Evolutionary conservation across 1,284 basidiomycete species (phyloP), one percentile per base, ranked within the genome.

Genomic region (Ceratobasidium sp.): DNA sequence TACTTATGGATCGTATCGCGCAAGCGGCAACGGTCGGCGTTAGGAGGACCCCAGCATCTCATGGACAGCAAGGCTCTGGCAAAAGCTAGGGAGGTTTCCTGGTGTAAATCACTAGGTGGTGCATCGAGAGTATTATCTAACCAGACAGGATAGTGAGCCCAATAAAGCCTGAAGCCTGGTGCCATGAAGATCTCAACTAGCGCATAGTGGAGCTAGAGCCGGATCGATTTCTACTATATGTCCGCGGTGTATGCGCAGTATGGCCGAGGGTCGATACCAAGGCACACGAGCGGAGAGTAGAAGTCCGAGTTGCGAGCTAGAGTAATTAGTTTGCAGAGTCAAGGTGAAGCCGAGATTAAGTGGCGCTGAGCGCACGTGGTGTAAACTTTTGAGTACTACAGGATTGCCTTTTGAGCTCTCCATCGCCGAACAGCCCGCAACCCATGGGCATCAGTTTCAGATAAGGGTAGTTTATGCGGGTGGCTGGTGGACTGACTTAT

Each of bases 51-150:
- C 56, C 11, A 29, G 34, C 15, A n/a, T 11, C 15, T 22, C 59
- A 40, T 43, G 59, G 37, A 40, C 29, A 40, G 17, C 56, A 59
- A 32, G 32, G 56, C 56, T 59, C 34, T 43, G 59, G 37, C 32
- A 37, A 61, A 61, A 3, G 59, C 34, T 40, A 49, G 62, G 62
- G 25, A 49, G 43, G 29, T 29, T 65, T 65, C 11, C 43, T 51
- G 46, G 32, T 32, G 62, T 32, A 46, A 65, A 65, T 65, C 62
- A 49, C 40, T 43, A 46, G n/a, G 22, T 4, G 44, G 62, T 51
- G 46, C 43, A 65, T n/a, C n/a, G 62, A 22, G 29, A n/a, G 32
- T 29, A 15, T 15, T 7, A 43, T 29, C 32, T 37, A 49, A 40
- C 43, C 19, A 49, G 15, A 43, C 2, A 65, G 62, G 13, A 32